These are phyloP conservation scores for Fusarium sp. DNA, from an alignment of 2,329 filamentous ascomycete species.

Conservation along the genomic window DNA sequence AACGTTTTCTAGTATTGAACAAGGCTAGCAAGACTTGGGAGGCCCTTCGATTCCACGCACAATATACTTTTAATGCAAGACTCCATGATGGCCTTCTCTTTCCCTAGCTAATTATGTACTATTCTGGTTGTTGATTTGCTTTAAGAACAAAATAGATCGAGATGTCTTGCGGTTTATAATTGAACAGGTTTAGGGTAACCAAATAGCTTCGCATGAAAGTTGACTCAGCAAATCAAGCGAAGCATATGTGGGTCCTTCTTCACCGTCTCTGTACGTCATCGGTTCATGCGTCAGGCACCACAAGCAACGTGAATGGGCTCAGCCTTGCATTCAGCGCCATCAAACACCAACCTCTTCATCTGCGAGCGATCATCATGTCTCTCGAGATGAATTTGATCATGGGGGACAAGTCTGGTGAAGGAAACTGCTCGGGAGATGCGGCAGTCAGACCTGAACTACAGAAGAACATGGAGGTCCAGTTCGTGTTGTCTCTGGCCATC, in stretches of 20 bases:
- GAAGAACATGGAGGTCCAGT: constrained; percentile 70
- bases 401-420: background rate
- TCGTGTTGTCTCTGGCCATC: constrained; percentile 76
- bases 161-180: background rate
- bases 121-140: background rate
- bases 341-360: constrained; percentile 12
- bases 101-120: background rate
- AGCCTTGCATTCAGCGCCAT: constrained; percentile 36
- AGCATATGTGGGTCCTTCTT: constrained; percentile 27
- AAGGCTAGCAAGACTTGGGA: background rate
- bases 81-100: background rate
- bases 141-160: background rate
- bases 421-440: constrained; percentile 16
- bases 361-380: constrained; percentile 7
- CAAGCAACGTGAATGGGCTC: constrained; percentile 22
- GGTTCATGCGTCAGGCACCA: constrained; percentile 28
- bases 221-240: constrained; percentile 9
- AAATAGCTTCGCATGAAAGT: background rate
- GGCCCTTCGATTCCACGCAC: background rate
- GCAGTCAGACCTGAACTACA: constrained; percentile 42
- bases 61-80: background rate
- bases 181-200: background rate
- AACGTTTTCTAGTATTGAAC: background rate
- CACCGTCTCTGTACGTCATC: constrained; percentile 34
- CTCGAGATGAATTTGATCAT: constrained; percentile 12